Conservation (phyloP, 208 protist species). For the Leishmania turanica region DNA sequence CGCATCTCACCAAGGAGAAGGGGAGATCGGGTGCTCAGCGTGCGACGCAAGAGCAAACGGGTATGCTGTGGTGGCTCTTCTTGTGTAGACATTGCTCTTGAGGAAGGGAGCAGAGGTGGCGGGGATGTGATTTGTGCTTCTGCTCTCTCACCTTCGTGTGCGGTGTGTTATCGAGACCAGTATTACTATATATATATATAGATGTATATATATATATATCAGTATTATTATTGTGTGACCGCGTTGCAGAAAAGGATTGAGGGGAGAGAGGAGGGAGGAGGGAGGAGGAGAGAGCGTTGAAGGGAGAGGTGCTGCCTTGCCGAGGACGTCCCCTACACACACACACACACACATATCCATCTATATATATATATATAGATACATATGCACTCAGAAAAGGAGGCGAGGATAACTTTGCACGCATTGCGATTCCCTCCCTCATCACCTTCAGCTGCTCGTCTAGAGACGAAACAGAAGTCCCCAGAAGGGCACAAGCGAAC, state of each 20-base stretch:
- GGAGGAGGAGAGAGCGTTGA: slow-evolving; percentile 2
- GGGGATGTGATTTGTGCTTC: neutral
- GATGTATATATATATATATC: too few relatives aligned
- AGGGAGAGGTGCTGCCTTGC: neutral
- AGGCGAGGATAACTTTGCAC: neutral
- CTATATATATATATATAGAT: slow-evolving; percentile 2
- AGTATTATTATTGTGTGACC: neutral
- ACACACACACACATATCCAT: slow-evolving; percentile 6
- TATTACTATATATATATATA: neutral
- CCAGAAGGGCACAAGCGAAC: neutral
- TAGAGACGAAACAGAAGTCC: neutral
- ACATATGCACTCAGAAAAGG: slow-evolving; percentile 3
- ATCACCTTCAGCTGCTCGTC: neutral
- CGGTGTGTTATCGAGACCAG: neutral
- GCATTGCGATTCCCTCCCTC: neutral
- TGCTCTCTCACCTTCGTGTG: neutral
- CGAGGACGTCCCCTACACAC: slow-evolving; percentile 5
- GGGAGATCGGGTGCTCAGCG: neutral
- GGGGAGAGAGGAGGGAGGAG: neutral
- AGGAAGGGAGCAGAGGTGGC: neutral
- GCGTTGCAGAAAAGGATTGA: neutral
- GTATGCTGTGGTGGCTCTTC: neutral
- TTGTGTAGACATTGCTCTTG: neutral
- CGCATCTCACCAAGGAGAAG: neutral
- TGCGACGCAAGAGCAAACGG: neutral